Evolutionary conservation across 1,139 yeast genomes (phyloP), one percentile per base, ranked within the genome.

Genomic region (Meyerozyma smithsonii): DNA sequence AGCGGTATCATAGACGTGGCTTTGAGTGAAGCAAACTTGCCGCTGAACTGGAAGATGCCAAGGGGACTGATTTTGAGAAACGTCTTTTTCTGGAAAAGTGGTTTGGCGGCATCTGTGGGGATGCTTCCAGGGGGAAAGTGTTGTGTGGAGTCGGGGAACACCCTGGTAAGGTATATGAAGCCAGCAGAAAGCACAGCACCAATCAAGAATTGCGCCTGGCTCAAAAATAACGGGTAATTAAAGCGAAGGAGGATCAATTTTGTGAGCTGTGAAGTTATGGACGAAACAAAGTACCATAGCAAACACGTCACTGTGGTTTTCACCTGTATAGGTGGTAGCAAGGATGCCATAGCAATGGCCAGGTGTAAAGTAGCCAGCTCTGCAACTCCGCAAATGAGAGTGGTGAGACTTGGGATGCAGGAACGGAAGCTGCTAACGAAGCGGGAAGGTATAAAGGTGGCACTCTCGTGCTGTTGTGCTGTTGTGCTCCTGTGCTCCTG

Each of bases 261-360:
- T 18, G 77, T 73, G 38, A 69, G 53, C 46, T 74, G 79, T 3
- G 79, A 66, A 3, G 79, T 74, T 6, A 70, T 46, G 8, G 78
- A 66, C 28, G 77, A 72, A 16, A 69, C 60, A 32, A 59, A 49
- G 48, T 74, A 74, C 79, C 79, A 74, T 21, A 56, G 39, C 20
- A 67, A 46, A 46, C 79, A 73, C 28, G 62, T 45, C 4, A 54
- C 42, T 2, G 67, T 47, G 8, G 65, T 62, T 39, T 54, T 57
- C 24, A 62, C 39, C 46, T 66, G 61, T n/a, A 66, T 47, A 4
- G 70, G 64, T 12, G 66, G 65, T 8, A 57, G 34, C 14, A 30
- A 16, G 7, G 21, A 18, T 12, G 14, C 34, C 34, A 30, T 30
- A 26, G 15, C 14, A n/a, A 14, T 26, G 30, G 30, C 30, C 11